Percentiles rank a stretch among this genome's conserved stretches.
These are phyloP conservation scores for Tinospora cordifolia DNA, from an alignment of 164 flowering plant genomes.

Conservation along the genomic window DNA sequence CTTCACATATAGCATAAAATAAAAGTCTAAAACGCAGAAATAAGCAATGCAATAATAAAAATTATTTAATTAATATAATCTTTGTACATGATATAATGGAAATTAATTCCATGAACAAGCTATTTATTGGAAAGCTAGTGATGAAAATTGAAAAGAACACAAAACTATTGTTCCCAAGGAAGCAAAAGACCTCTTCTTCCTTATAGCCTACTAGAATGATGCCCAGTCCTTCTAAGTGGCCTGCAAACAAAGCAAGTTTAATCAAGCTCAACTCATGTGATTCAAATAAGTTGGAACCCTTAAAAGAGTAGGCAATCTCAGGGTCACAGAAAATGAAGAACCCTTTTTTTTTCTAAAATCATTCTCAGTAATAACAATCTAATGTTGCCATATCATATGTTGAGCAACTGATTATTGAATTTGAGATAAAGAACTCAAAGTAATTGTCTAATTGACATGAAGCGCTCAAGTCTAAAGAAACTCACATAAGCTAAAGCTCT, in stretches of 20 bases:
- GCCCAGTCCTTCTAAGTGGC: slow-evolving; percentile 7
- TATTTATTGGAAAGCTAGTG: background rate
- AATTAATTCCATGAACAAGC: background rate
- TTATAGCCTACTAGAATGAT: slow-evolving; percentile 11
- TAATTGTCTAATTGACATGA: no score
- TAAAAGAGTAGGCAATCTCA: background rate
- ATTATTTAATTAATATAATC: no score
- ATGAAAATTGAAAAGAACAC: background rate
- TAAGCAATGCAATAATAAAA: no score
- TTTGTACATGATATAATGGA: no score
- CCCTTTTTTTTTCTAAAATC: background rate
- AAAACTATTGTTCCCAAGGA: background rate
- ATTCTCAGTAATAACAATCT: background rate
- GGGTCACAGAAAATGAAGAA: background rate
- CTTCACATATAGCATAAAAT: no score
- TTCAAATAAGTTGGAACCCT: background rate
- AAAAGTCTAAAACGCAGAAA: no score
- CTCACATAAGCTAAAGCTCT: slow-evolving; percentile 48
- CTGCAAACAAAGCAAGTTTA: slow-evolving; percentile 10
- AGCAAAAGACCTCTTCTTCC: background rate
- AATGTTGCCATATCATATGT: no score
- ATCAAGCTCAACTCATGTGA: background rate
- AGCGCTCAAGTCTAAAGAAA: slow-evolving; percentile 22
- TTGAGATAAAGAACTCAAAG: no score
- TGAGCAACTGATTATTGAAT: no score